A percentile compares a stretch with the other conserved stretches of the same genome.
Conservation (phyloP, 2,329 filamentous ascomycete species). For the Trichoderma pleuroti region DNA sequence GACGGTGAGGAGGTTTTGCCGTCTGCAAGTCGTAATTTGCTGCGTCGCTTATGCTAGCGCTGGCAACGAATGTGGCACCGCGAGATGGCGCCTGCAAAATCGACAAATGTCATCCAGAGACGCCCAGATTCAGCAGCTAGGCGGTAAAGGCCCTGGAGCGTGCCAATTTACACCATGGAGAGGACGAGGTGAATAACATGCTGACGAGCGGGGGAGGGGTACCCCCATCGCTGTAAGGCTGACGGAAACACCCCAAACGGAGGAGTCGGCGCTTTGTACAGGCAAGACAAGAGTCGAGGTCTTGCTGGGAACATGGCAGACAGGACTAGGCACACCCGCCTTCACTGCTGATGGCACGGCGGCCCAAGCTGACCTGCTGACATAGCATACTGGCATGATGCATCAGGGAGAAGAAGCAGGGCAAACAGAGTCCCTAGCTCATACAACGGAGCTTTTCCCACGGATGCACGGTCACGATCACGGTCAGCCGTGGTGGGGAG, state of each 20-base stretch:
- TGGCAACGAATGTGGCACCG: slow-evolving; percentile 11
- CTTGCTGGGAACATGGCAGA: neutral
- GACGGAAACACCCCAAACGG: slow-evolving; percentile 16
- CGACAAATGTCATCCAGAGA: neutral
- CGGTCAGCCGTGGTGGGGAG: slow-evolving; percentile 10
- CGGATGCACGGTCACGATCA: neutral
- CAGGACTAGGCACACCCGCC: neutral
- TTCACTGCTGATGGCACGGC: neutral
- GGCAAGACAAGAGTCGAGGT: neutral
- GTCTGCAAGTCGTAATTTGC: slow-evolving; percentile 15
- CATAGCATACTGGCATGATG: neutral
- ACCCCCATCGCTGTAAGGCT: slow-evolving; percentile 16
- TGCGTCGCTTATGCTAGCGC: slow-evolving; percentile 8
- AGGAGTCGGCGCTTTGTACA: neutral
- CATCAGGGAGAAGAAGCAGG: neutral
- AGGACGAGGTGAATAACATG: slow-evolving; percentile 1
- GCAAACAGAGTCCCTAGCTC: neutral
- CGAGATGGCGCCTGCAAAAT: neutral
- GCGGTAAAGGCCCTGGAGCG: neutral
- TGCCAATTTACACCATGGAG: neutral
- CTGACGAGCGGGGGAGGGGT: slow-evolving; percentile 13
- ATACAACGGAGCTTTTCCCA: neutral
- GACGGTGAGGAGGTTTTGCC: neutral
- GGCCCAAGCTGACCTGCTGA: slow-evolving; percentile 15
- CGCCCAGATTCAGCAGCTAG: neutral